Conservation (phyloP, 345 rosid species). For the Mangifera indica region DNA sequence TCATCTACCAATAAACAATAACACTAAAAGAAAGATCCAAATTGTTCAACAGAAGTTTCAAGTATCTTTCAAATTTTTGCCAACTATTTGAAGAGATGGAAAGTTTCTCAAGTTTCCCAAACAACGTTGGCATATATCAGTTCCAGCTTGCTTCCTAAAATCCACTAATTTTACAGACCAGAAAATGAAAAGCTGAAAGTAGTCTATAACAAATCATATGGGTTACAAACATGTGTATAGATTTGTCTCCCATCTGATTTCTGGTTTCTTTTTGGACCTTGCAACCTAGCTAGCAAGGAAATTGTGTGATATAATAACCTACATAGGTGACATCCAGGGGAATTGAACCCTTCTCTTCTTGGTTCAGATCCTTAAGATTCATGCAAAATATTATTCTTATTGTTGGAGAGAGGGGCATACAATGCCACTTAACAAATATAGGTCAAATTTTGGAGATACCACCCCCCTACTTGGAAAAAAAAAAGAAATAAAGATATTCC, state of each 20-base stretch:
- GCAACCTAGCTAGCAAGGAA: no score
- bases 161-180: neutral
- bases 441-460: neutral
- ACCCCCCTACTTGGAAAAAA: constrained; percentile 9
- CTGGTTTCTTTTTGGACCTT: no score
- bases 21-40: neutral
- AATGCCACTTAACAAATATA: constrained; percentile 2
- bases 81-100: neutral
- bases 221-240: neutral
- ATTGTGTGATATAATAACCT: no score
- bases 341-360: no score
- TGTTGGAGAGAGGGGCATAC: neutral
- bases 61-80: neutral
- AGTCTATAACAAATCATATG: neutral
- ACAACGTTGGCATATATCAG: neutral
- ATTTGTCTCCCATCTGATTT: no score
- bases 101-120: neutral
- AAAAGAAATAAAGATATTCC: constrained; percentile 13
- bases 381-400: neutral
- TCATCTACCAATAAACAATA: neutral
- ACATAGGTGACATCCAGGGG: no score
- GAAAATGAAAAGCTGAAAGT: neutral
- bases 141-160: neutral
- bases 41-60: neutral
- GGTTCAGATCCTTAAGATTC: neutral